Conservation (phyloP, 2,329 filamentous ascomycete species). For the Sporothrix brunneoviolacea region DNA sequence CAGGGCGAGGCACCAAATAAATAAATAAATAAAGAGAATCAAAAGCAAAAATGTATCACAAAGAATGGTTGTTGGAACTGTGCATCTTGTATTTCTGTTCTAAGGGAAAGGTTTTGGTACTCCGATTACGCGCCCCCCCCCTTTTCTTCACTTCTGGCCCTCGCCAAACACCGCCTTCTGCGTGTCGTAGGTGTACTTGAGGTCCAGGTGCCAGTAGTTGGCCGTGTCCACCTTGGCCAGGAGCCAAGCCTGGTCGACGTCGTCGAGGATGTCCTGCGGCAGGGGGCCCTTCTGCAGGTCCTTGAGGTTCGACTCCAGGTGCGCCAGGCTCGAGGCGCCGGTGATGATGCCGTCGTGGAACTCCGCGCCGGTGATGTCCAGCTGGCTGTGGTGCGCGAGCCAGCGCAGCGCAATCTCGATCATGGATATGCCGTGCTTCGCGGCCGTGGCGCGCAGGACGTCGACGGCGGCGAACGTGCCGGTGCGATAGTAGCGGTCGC, state of each 20-base stretch:
- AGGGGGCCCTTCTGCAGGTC: constrained; percentile 63
- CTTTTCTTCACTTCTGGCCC: constrained; percentile 36
- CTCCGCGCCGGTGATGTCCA: constrained; percentile 29
- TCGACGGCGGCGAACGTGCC: constrained; percentile 49
- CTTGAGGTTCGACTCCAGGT: constrained; percentile 52
- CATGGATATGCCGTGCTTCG: constrained; percentile 57
- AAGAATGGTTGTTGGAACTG: no score
- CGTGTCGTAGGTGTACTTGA: constrained; percentile 62
- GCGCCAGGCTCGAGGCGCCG: constrained; percentile 50
- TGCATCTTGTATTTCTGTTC: constrained; percentile 7
- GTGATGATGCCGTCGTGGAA: constrained; percentile 50
- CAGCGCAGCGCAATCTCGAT: constrained; percentile 65
- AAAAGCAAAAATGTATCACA: no score
- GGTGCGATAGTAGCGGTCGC: constrained; percentile 62
- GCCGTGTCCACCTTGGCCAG: constrained; percentile 52
- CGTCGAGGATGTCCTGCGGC: constrained; percentile 67
- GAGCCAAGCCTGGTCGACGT: constrained; percentile 69
- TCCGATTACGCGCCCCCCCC: no score
- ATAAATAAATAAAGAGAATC: constrained; percentile 6
- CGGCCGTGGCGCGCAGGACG: constrained; percentile 54
- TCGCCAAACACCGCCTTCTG: constrained; percentile 50
- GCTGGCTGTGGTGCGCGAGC: constrained; percentile 57
- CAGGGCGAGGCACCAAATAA: constrained; percentile 1
- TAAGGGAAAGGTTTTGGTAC: no score
- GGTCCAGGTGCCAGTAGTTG: constrained; percentile 52